phyloP scores from a whole-genome alignment of 495 filamentous ascomycete species.

The Penicillium canariense region DNA sequence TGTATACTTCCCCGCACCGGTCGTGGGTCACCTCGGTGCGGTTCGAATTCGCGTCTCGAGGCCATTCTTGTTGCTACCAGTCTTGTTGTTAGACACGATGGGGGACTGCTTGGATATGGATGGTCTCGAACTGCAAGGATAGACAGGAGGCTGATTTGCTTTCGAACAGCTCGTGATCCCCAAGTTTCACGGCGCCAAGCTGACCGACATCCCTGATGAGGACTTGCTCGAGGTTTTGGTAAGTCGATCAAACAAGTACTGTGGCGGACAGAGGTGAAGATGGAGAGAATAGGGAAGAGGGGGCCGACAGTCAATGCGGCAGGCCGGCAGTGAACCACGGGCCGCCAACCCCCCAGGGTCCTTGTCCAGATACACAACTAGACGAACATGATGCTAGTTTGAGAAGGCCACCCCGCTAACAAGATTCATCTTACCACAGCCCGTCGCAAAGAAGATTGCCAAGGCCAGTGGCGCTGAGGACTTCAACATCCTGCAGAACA shows the following conservation, averaged over 20 bases:
- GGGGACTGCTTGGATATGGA: too few relatives aligned
- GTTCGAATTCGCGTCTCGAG: not conserved
- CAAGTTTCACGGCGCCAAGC: conserved; percentile 90
- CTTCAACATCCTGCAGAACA: conserved; percentile 97
- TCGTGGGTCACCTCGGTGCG: not conserved
- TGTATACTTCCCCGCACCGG: conserved; percentile 24
- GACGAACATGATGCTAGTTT: not conserved
- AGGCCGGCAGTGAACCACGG: not conserved
- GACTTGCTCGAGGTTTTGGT: conserved; percentile 79
- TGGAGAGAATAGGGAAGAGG: not conserved
- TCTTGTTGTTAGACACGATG: too few relatives aligned
- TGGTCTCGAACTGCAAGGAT: too few relatives aligned
- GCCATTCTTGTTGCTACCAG: not conserved
- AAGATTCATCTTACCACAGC: conserved; percentile 40
- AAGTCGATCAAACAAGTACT: conserved; percentile 26
- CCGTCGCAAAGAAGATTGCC: conserved; percentile 84
- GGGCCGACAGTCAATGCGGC: not conserved
- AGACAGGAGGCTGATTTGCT: not conserved
- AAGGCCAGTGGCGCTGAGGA: conserved; percentile 69
- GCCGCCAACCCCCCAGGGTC: conserved; percentile 23
- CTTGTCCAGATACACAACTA: conserved; percentile 1
- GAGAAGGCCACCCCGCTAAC: conserved; percentile 10
- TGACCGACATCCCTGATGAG: conserved; percentile 92
- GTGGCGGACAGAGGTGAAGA: not conserved
- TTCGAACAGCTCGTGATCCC: conserved; percentile 82